Percentiles rank a stretch among this genome's conserved stretches.
Conservation (phyloP, 106 monocot species). For the Agapanthus africanus region DNA sequence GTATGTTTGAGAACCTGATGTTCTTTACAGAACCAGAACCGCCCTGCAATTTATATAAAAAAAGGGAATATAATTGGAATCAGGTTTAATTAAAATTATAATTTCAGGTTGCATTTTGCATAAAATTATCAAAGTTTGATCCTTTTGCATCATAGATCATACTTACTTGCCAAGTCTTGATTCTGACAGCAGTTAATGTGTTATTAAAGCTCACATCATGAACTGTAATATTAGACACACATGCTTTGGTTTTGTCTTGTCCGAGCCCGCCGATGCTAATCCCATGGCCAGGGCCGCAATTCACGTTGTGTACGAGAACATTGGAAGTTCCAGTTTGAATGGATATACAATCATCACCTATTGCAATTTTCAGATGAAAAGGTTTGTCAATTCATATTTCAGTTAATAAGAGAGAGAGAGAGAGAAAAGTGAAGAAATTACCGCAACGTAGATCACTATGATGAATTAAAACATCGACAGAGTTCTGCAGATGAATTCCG, state of each 20-base stretch:
- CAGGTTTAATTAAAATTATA: no score
- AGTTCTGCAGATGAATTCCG: slow-evolving; percentile 52
- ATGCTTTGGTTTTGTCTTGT: slow-evolving; percentile 26
- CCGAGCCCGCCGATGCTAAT: slow-evolving; percentile 44
- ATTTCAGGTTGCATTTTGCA: no score
- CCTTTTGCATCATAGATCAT: neutral
- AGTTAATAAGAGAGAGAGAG: no score
- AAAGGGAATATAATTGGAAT: no score
- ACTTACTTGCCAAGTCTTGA: slow-evolving; percentile 63
- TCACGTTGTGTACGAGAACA: neutral
- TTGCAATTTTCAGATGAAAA: neutral
- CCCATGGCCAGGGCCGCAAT: slow-evolving; percentile 4
- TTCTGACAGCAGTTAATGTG: slow-evolving; percentile 37
- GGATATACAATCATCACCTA: slow-evolving; percentile 10
- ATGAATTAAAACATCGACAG: slow-evolving; percentile 34
- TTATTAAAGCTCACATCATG: slow-evolving; percentile 17
- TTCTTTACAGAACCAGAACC: slow-evolving; percentile 32
- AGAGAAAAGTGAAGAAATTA: slow-evolving; percentile 16
- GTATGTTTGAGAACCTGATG: slow-evolving; percentile 28
- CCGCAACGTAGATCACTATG: slow-evolving; percentile 29
- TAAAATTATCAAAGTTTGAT: neutral
- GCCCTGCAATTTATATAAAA: slow-evolving; percentile 29
- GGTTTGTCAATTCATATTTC: neutral
- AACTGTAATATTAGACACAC: slow-evolving; percentile 36
- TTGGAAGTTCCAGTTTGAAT: slow-evolving; percentile 2